Evolutionary conservation across 768 basidiomycete species (phyloP).

Genomic region (Suillus variegatus): DNA sequence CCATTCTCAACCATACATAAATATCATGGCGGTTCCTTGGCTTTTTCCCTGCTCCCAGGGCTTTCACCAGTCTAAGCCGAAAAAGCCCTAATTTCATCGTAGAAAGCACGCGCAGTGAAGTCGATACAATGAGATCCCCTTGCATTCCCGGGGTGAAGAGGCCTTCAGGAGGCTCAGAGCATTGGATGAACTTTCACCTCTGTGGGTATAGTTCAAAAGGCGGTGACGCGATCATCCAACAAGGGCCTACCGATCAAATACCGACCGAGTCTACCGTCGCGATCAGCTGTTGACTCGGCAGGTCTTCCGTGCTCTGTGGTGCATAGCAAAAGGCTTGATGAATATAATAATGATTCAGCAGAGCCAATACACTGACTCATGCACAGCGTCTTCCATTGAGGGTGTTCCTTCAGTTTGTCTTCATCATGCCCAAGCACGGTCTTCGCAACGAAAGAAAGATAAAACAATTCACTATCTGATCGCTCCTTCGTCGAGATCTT

Average conservation of each 20-base stretch:
- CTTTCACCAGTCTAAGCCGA: slow-evolving; percentile 63
- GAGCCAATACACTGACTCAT: slow-evolving; percentile 44
- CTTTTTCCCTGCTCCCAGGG: slow-evolving; percentile 33
- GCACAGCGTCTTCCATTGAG: slow-evolving; percentile 66
- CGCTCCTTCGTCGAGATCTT: slow-evolving; percentile 75
- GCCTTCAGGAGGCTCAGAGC: slow-evolving; percentile 17
- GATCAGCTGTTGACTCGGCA: slow-evolving; percentile 32
- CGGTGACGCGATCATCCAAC: slow-evolving; percentile 2
- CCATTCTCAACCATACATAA: slow-evolving; percentile 58
- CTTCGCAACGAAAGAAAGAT: slow-evolving; percentile 65
- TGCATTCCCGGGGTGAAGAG: slow-evolving; percentile 21
- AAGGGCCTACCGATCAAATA: slow-evolving; percentile 57
- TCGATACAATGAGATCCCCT: slow-evolving; percentile 19
- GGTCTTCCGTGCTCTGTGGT: slow-evolving; percentile 60
- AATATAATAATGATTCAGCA: slow-evolving; percentile 7
- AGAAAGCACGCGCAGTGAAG: slow-evolving; percentile 57
- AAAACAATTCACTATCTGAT: slow-evolving; percentile 81
- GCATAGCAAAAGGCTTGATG: slow-evolving; percentile 6
- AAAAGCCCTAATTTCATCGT: slow-evolving; percentile 69
- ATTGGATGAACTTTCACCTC: slow-evolving; percentile 33
- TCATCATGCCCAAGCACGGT: slow-evolving; percentile 42
- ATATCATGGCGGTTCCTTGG: slow-evolving; percentile 35
- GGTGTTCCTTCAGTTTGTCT: slow-evolving; percentile 51
- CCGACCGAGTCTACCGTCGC: slow-evolving; percentile 55
- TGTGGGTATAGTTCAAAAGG: slow-evolving; percentile 17